Base-by-base conservation (phyloP, 1,139 yeast genomes). In the Taphrina confusa region DNA sequence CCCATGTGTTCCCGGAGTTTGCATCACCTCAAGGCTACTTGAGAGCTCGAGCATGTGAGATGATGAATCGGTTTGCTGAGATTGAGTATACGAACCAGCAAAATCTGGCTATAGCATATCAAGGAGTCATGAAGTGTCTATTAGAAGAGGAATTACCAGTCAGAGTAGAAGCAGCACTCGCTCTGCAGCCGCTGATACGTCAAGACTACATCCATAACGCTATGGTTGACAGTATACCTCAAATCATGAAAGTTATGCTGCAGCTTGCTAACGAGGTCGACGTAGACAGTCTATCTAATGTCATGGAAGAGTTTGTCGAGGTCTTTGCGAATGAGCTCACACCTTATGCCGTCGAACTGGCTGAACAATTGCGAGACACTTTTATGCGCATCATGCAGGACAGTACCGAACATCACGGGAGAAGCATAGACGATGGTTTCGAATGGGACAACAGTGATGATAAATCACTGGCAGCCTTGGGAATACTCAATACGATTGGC, bases 241-340 rank as follows among this genome's bases (percentile, higher is more conserved):
- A 87, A 44, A 83, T 91, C 1, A 88, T 92, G 90, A 88, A 89
- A 62, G 83, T 82, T 66, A 75, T 92, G 61, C 76, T 92, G 66
- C 82, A 81, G 27, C 75, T 92, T 52, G 85, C 95, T 6, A 86
- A 88, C 70, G 85, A 85, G 65, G 82, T 91, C 64, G 98, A 92
- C 68, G 84, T 86, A 64, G 98, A 92, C 71, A 82, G 92, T 1
- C 80, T 92, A 37, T 82, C 95, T 16, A 87, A 86, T 36, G 96
- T 92, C 14, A 89, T 92, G 87, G 97, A 92, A 75, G 97, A 91
- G 68, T 85, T 95, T 71, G 97, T 92, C 23, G 97, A 91, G 69
- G 83, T 81, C 61, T 92, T 86, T 72, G 80, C 95, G 2, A 88
- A 84, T 66, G 95, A 91, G 72, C 77, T 92, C 66, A 94, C 91